Evolutionary conservation across 805 yeast genomes (phyloP).

Genomic region (Cyberlindnera maclurae): DNA sequence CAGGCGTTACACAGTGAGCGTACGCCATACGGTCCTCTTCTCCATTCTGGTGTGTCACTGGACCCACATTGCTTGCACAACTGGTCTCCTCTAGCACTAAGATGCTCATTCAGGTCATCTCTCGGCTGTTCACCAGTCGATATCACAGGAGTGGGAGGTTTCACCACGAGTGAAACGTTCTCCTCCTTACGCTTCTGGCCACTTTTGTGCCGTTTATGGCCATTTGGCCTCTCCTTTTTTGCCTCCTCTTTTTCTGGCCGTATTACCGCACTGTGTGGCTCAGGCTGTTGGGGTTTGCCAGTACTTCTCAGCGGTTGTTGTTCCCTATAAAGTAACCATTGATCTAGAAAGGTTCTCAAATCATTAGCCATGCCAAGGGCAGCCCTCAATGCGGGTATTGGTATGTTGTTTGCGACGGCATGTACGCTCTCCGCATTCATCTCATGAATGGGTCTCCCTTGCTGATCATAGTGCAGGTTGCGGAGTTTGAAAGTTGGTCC

Average conservation of each 20-base stretch:
- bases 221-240: background rate
- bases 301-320: background rate
- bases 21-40: slow-evolving; percentile 81
- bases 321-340: slow-evolving; percentile 10
- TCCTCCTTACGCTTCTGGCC: slow-evolving; percentile 1
- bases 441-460: background rate
- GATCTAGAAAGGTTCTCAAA: slow-evolving; percentile 6
- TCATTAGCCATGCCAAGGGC: slow-evolving; percentile 3
- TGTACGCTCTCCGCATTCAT: background rate
- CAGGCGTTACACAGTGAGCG: slow-evolving; percentile 88
- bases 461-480: background rate
- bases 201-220: background rate
- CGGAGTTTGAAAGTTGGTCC: background rate
- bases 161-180: slow-evolving; percentile 14
- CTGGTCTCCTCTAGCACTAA: slow-evolving; percentile 9
- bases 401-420: slow-evolving; percentile 5
- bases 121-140: background rate
- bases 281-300: background rate
- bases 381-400: slow-evolving; percentile 3
- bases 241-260: background rate
- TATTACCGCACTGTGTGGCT: background rate
- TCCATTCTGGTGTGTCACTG: slow-evolving; percentile 84
- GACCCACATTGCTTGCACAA: slow-evolving; percentile 67
- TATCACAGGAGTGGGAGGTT: slow-evolving; percentile 15
- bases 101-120: slow-evolving; percentile 14